Evolutionary conservation across 2,329 filamentous ascomycete genomes (phyloP).

Genomic region (Xylariales sp.): DNA sequence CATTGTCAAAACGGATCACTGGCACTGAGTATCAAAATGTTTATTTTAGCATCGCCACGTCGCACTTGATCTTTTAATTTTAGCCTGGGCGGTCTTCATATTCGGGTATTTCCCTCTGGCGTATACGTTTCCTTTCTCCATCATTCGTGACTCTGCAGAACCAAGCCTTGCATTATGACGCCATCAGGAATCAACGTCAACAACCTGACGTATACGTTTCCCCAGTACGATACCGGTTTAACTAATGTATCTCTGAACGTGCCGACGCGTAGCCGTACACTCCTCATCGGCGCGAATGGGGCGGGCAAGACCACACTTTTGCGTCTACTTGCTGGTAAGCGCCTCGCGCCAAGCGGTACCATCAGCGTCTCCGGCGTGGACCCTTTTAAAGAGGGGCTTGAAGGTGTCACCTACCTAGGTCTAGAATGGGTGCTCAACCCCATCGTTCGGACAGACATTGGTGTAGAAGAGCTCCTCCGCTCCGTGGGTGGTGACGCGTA

Average conservation of each 20-base stretch:
- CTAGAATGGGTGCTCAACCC: constrained; percentile 98
- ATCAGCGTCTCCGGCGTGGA: constrained; percentile 86
- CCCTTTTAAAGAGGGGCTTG: constrained; percentile 88
- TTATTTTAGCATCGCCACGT: background rate
- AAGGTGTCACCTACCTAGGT: constrained; percentile 96
- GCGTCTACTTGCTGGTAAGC: constrained; percentile 93
- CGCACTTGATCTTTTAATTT: background rate
- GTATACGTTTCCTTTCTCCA: background rate
- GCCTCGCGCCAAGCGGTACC: constrained; percentile 80
- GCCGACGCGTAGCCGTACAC: constrained; percentile 84
- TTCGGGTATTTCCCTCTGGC: background rate
- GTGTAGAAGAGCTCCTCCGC: constrained; percentile 84
- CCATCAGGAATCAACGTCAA: constrained; percentile 72
- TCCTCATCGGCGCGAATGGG: constrained; percentile 95
- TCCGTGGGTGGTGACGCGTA: constrained; percentile 90
- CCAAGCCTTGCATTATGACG: constrained; percentile 32
- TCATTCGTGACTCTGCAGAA: background rate
- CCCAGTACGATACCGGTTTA: constrained; percentile 84
- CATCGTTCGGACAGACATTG: constrained; percentile 95
- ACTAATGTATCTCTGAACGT: constrained; percentile 78
- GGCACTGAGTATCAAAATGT: background rate
- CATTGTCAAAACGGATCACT: constrained; percentile 22
- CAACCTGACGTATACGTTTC: constrained; percentile 88
- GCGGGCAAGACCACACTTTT: constrained; percentile 97
- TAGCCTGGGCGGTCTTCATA: background rate